Base-by-base conservation (phyloP, 495 filamentous ascomycete genomes). In the Penicillium robsamsonii region DNA sequence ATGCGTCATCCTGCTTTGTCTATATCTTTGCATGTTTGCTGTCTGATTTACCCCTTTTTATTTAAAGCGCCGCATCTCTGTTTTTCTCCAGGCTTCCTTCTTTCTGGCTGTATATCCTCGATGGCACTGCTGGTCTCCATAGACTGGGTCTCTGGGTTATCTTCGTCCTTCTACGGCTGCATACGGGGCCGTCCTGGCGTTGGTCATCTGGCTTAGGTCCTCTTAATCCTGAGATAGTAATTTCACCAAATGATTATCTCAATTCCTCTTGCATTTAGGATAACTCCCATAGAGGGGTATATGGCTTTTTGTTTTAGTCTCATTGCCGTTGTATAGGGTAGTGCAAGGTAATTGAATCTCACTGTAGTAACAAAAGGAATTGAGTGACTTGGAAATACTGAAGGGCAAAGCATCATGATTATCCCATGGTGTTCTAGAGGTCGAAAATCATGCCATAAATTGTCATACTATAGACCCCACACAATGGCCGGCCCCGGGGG, bases 51-150 rank as follows among this genome's bases (percentile, higher is more conserved):
- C 43, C 46, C 40, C 45, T 33, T 24, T 52, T 31, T 38, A 31
- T 35, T 46, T 20, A 17, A 31, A 43, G 40, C 50, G 35, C 42
- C 60, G 50, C 59, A 57, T 68, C 54, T 54, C 44, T 62, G 47
- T 31, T 43, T 20, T 29, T 29, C 37, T 31, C 50, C 38, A 49
- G 62, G 46, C 7, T 57, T 46, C 7, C 20, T 58, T 47, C 45
- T 7, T 27, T 41, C 41, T 30, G 18, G 35, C 18, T 51, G 50
- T 38, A 43, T 42, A 46, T 46, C n/a, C 29, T 56, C 37, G 31
- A 48, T 46, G 29, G 42, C 20, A 54, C 30, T 22, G 22, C 31
- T 33, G 27, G 42, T 54, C 41, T 54, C 13, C 15, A 46, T 46
- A 37, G 52, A 54, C 29, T 35, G 42, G 42, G 31, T 46, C 22